Conservation (phyloP, 176 grass and related monocot genomes). For the Dactylis glomerata region DNA sequence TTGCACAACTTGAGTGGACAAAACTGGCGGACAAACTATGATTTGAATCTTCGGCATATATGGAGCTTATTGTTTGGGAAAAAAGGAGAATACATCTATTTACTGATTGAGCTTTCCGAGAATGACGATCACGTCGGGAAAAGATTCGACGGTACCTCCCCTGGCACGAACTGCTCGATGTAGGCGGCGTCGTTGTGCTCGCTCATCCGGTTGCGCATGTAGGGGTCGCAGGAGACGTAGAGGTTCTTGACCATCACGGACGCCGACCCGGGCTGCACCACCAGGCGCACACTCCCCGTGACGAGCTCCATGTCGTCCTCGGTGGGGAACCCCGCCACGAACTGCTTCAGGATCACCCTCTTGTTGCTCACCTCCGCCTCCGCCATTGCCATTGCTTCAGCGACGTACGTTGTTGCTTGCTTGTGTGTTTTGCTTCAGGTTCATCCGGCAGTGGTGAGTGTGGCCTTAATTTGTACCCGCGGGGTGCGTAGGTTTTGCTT, state of each 20-base stretch:
- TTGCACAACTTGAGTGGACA: no score
- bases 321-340: neutral
- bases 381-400: neutral
- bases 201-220: conserved; percentile 52
- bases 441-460: no score
- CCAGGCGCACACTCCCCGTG: neutral
- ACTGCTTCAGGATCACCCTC: neutral
- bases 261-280: neutral
- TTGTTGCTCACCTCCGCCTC: neutral
- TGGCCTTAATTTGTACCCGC: no score
- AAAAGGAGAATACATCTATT: no score
- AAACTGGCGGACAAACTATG: no score
- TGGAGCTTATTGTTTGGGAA: no score
- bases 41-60: no score
- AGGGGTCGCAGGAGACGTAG: conserved; percentile 65
- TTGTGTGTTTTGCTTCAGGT: no score
- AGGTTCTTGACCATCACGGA: conserved; percentile 58
- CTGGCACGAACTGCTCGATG: conserved; percentile 31
- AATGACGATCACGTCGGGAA: no score
- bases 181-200: conserved; percentile 19
- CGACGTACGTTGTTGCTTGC: no score
- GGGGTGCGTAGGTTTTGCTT: no score
- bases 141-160: conserved; percentile 1
- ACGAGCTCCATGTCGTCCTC: neutral
- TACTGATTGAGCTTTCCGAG: no score